Conservation (phyloP, 2,329 filamentous ascomycete species). For the Amauroascus niger region DNA sequence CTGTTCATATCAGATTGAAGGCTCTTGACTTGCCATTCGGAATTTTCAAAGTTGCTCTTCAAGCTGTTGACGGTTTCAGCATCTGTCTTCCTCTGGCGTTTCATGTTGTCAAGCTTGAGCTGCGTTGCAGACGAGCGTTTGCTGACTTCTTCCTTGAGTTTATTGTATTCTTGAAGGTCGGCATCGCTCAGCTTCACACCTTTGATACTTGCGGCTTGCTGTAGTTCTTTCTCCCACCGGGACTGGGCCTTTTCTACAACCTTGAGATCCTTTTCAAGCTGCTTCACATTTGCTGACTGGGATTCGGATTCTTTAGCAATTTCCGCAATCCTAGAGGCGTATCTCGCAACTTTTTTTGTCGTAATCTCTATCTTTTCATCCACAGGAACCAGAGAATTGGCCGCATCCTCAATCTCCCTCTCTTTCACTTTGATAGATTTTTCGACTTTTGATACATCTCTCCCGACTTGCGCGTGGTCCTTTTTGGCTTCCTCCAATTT, state of each 20-base stretch:
- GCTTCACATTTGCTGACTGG: constrained; percentile 58
- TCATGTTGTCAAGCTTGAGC: constrained; percentile 73
- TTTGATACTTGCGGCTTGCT: constrained; percentile 72
- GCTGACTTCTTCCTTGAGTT: constrained; percentile 73
- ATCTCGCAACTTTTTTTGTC: constrained; percentile 57
- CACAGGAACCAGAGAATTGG: constrained; percentile 76
- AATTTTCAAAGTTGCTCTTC: constrained; percentile 74
- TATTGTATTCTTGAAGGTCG: constrained; percentile 83
- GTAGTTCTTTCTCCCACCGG: constrained; percentile 80
- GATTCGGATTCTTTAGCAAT: constrained; percentile 67
- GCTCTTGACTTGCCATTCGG: constrained; percentile 63
- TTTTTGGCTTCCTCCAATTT: constrained; percentile 71
- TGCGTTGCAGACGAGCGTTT: constrained; percentile 72
- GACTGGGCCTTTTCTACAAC: constrained; percentile 82
- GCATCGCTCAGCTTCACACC: constrained; percentile 75
- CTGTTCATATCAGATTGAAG: constrained; percentile 60
- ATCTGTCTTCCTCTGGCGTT: constrained; percentile 80
- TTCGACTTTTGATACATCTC: constrained; percentile 72
- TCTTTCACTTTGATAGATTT: constrained; percentile 76
- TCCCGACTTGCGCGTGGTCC: constrained; percentile 67
- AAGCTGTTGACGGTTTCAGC: constrained; percentile 83
- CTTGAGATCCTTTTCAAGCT: constrained; percentile 68
- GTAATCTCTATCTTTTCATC: constrained; percentile 85
- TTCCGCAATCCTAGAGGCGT: constrained; percentile 57
- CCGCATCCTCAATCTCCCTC: constrained; percentile 74